phyloP scores from a whole-genome alignment of 2,329 filamentous ascomycete genomes.

The Fusarium chlamydosporum region DNA sequence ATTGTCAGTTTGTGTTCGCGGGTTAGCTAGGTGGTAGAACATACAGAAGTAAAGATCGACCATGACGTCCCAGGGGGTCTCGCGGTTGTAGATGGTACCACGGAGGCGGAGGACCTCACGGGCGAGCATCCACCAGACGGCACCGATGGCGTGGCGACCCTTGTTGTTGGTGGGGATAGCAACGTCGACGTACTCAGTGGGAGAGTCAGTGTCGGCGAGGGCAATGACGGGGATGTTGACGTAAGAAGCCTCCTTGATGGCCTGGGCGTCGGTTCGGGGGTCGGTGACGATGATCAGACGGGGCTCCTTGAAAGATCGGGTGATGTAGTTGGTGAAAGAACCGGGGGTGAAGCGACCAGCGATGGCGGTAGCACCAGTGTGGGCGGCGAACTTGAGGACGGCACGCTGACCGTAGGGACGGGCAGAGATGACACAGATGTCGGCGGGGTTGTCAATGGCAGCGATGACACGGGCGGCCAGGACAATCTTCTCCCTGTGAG shows the following conservation, averaged over 20 bases:
- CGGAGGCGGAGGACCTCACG: conserved; percentile 99
- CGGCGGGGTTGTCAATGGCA: conserved; percentile 98
- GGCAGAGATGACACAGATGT: conserved; percentile 99
- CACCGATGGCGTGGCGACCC: conserved; percentile 98
- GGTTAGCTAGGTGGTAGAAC: conserved; percentile 51
- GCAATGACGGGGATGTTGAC: conserved; percentile 99
- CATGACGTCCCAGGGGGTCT: conserved; percentile 99
- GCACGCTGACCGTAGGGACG: conserved; percentile 99
- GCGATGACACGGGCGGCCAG: conserved; percentile 98
- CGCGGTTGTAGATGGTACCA: conserved; percentile 94
- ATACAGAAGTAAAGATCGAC: conserved; percentile 99
- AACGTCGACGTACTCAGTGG: conserved; percentile 99
- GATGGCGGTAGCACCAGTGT: conserved; percentile 98
- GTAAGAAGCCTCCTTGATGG: conserved; percentile 99
- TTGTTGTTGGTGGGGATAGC: conserved; percentile 99
- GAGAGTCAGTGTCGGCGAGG: conserved; percentile 98
- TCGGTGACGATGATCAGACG: conserved; percentile 99
- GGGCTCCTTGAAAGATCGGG: conserved; percentile 99
- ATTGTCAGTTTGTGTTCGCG: conserved; percentile 30
- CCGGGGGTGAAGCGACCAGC: conserved; percentile 99
- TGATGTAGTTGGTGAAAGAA: conserved; percentile 99
- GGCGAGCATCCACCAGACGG: conserved; percentile 99
- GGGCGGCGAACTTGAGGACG: conserved; percentile 98
- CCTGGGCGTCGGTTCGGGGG: conserved; percentile 99
- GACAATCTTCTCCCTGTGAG: conserved; percentile 96